Base-by-base conservation (phyloP, 306 rosid species). In the Echinosophora koreensis region DNA sequence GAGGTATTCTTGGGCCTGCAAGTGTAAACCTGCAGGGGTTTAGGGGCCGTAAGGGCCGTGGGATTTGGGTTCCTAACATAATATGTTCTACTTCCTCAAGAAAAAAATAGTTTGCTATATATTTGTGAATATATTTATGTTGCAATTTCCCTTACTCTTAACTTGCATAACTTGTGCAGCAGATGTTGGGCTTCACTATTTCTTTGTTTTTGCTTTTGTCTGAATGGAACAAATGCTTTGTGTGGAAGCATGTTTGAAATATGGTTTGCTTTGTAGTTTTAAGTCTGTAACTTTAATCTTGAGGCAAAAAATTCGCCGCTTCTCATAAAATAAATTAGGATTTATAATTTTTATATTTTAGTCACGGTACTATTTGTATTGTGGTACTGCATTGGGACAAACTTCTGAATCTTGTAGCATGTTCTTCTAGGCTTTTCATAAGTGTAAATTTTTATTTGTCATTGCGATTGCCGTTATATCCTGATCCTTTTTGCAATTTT, bases 401-500 rank as follows among this genome's bases (percentile, higher is more conserved):
- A 37, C 55, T 52, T 63, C 41, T 57, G 28, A 54, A 7, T 17
- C 17, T 66, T 80, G 22, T 41, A 10, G 5, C 30, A 9, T 66
- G 76, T 58, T 28, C 30, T 58, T 52, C 3, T 17, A 27, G 56
- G 32, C 30, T 13, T 64, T 65, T 58, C 47, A 1, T n/a, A 27
- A 37, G 4, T 76, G 28, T 15, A 17, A 69, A 69, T 30, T 61
- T 39, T 50, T 6, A 15, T 81, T 39, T 46, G 3, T 15, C 15
- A 13, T 59, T 74, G 17, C 10, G 2, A 68, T 79, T 39, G 18
- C 0, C 12, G 56, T 14, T n/a, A 28, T 16, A 46, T 66, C 51
- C 62, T 75, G 11, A 81, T 55, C 28, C 13, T 13, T 69, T 63
- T 59, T 3, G 0, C 35, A 16, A n/a, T 82, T 64, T 82, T 38